phyloP scores from a whole-genome alignment of 345 rosid species.

The Gossypium rotundifolium region DNA sequence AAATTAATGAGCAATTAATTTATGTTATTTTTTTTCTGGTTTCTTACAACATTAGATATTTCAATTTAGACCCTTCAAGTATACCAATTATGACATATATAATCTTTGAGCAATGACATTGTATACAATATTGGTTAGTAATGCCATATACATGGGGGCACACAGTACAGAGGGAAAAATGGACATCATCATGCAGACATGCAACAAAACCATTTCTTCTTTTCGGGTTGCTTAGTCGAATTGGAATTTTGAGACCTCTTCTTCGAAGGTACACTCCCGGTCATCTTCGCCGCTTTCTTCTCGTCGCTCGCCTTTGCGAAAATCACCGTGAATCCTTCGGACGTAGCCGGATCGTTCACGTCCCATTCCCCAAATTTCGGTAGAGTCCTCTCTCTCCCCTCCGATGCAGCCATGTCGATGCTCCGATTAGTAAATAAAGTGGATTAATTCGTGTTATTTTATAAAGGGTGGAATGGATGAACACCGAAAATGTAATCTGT shows the following conservation, averaged over 20 bases:
- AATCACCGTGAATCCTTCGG: slow-evolving; percentile 40
- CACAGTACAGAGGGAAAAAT: too few species aligned
- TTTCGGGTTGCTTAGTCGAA: background rate
- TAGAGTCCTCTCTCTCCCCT: slow-evolving; percentile 25
- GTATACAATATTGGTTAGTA: too few species aligned
- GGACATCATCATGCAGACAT: slow-evolving; percentile 17
- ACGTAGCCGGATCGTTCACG: slow-evolving; percentile 41
- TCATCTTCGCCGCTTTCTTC: slow-evolving; percentile 27
- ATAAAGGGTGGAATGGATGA: background rate
- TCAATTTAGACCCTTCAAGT: too few species aligned
- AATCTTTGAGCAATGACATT: too few species aligned
- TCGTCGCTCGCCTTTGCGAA: slow-evolving; percentile 41
- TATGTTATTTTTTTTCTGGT: too few species aligned
- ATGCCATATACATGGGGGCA: too few species aligned
- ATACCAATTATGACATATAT: too few species aligned
- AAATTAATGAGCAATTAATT: too few species aligned
- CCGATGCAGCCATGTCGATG: slow-evolving; percentile 15
- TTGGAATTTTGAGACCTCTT: slow-evolving; percentile 21
- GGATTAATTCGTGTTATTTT: background rate
- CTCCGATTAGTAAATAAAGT: background rate
- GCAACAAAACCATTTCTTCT: slow-evolving; percentile 38
- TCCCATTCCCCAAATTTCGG: slow-evolving; percentile 47
- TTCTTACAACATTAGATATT: too few species aligned
- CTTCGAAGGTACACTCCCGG: slow-evolving; percentile 21
- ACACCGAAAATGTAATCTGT: background rate